Base-by-base conservation (phyloP, 2,329 filamentous ascomycete genomes). In the Cadophora luteo-olivacea region DNA sequence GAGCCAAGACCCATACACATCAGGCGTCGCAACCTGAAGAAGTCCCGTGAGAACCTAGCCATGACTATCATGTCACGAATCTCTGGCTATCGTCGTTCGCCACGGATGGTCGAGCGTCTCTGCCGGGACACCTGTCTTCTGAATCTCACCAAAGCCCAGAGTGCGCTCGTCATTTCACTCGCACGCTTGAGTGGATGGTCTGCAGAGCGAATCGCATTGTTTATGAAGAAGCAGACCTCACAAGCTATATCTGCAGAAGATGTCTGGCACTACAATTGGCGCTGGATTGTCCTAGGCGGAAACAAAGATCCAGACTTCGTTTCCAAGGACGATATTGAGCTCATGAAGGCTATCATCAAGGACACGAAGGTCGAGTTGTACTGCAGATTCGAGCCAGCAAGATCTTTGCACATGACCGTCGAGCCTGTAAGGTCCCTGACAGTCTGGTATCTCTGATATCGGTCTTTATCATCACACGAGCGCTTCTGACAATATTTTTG, bases 121-220 rank as follows among this genome's bases (percentile, higher is more conserved):
- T 32, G 38, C 38, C 7, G 38, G 8, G 12, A 9, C 7, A 24
- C 32, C n/a, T 32, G 24, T 11, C 25, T 62, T n/a, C 22, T 51
- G 9, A 19, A 33, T 45, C 19, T 62, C 5, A 32, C 16, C 41
- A 19, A 49, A 32, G 8, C 45, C 29, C 32, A 69, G 45, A 64
- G 57, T 4, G 64, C 65, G 11, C 38, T 69, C 4, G 36, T 72
- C 9, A 41, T 73, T n/a, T 64, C 73, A 14, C 67, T 75, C 12
- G 55, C 67, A 0, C 69, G 72, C n/a, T 65, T 66, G 52, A 70
- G 68, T 19, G 71, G 72, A 8, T 75, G 73, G 73, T 71, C 70
- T 14, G 74, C 72, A 3, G 73, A 75, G n/a, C 67, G 57, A 16
- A 74, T 75, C 55, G 19, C 61, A 9, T 32, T 65, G 29, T 65